These are phyloP conservation scores for Aspergillus candidus DNA, from an alignment of 2,329 filamentous ascomycete genomes.

Conservation along the genomic window DNA sequence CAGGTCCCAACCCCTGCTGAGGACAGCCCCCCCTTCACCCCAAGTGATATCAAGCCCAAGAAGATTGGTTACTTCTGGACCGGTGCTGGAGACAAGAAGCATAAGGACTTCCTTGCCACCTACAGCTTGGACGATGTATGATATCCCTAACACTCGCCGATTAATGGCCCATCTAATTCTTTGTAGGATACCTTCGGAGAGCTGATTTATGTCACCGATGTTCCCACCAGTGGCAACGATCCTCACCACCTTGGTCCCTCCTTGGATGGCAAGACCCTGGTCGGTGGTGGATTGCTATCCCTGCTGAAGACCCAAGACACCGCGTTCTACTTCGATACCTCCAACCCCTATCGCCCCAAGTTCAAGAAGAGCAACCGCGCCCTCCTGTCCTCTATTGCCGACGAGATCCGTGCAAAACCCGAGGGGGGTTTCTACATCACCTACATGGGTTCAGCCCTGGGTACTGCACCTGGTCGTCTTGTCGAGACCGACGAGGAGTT, in stretches of 20 bases:
- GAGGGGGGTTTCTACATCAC: constrained; percentile 57
- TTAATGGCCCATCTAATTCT: too few species aligned
- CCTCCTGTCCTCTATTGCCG: constrained; percentile 54
- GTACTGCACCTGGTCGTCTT: constrained; percentile 54
- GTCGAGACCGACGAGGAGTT: constrained; percentile 55
- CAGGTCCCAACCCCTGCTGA: constrained; percentile 50
- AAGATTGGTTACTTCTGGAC: constrained; percentile 63
- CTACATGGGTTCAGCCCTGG: constrained; percentile 56
- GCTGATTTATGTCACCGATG: constrained; percentile 53
- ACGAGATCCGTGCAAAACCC: constrained; percentile 59
- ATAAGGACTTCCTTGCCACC: constrained; percentile 36
- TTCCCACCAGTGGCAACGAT: constrained; percentile 54
- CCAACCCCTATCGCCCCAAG: constrained; percentile 53
- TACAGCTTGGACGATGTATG: too few species aligned
- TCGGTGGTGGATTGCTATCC: constrained; percentile 48
- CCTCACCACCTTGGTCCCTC: constrained; percentile 55
- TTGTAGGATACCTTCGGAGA: constrained; percentile 54
- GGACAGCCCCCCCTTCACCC: constrained; percentile 39
- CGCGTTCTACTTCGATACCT: constrained; percentile 57
- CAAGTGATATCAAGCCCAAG: constrained; percentile 55
- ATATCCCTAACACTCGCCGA: too few species aligned
- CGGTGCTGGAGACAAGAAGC: constrained; percentile 53
- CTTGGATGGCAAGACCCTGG: constrained; percentile 51
- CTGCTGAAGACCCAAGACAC: constrained; percentile 43
- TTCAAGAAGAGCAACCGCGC: constrained; percentile 57